Evolutionary conservation across 2,329 filamentous ascomycete genomes (phyloP).

Genomic region (Trichoderma oligosporum): DNA sequence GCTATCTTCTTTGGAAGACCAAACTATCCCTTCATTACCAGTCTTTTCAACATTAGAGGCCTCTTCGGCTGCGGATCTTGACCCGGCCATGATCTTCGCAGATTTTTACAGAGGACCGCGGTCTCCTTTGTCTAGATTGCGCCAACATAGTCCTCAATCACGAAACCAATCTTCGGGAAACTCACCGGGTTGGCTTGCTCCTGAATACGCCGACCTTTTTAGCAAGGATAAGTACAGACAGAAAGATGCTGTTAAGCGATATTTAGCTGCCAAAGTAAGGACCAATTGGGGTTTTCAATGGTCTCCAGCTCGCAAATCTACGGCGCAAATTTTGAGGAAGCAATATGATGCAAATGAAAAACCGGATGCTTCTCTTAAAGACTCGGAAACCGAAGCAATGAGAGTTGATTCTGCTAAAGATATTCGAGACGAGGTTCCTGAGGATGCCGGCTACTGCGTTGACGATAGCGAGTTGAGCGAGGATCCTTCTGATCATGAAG

Average conservation of each 20-base stretch:
- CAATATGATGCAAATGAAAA: slow-evolving; percentile 1
- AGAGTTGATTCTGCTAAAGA: slow-evolving; percentile 13
- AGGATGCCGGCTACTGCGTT: slow-evolving; percentile 34
- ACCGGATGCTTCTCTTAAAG: neutral
- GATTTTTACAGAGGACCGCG: slow-evolving; percentile 56
- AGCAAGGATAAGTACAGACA: slow-evolving; percentile 60
- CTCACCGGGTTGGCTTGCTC: slow-evolving; percentile 37
- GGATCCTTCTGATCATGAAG: slow-evolving; percentile 29
- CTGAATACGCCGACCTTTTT: slow-evolving; percentile 58
- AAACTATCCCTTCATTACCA: neutral
- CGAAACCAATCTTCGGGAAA: slow-evolving; percentile 29
- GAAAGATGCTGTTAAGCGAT: slow-evolving; percentile 58
- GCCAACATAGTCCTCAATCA: slow-evolving; percentile 36
- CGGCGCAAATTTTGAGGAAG: neutral
- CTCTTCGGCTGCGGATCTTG: slow-evolving; percentile 3
- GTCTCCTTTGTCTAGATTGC: slow-evolving; percentile 51
- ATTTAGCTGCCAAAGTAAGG: slow-evolving; percentile 51
- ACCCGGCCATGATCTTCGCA: slow-evolving; percentile 51
- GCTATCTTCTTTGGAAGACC: neutral
- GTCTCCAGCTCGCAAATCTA: slow-evolving; percentile 38
- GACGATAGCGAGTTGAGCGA: slow-evolving; percentile 41
- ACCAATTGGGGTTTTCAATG: slow-evolving; percentile 60
- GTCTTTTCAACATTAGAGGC: slow-evolving; percentile 5
- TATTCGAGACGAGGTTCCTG: slow-evolving; percentile 32
- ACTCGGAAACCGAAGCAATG: neutral